Evolutionary conservation across 208 protist species (phyloP), one percentile per base, ranked within the genome.

Genomic region (Porcisia deanei): DNA sequence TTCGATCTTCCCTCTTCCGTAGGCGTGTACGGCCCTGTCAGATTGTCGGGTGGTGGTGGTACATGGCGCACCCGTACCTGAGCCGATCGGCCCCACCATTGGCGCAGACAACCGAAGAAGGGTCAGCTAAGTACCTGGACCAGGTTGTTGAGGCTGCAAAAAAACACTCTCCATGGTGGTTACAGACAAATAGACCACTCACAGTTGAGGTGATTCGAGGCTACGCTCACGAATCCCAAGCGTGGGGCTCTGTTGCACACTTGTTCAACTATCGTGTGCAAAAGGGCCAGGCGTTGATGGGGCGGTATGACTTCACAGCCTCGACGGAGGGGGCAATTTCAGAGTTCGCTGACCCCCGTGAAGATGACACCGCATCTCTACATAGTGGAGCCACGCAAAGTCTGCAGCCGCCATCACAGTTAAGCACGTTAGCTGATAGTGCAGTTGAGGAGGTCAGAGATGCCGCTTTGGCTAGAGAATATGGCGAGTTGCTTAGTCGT

Each of bases 61-160:
- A 34, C 43, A 77, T 77, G 71, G 77, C 77, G 18, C 77, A 81
- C 57, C 49, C 76, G 3, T 81, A 81, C 25, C 41, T 76, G 57
- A 57, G 71, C 65, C 45, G 43, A 20, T 25, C 68, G 6, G 34
- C 37, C 49, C 68, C 68, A 43, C 71, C 71, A 43, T 54, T 52
- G 71, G 77, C 70, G 60, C 57, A 58, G 14, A 12, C 64, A 45
- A 14, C 55, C 16, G 59, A 18, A 16, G 47, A n/a, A 52, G 9
- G n/a, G 22, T 34, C 63, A 14, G 22, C 0, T 63, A 45, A 53
- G 3, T 81, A 81, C 60, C 57, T 81, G 2, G 77, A 76, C 25
- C 71, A 76, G 14, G 57, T 81, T 0, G 71, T 81, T 12, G 10
- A 18, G 12, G 47, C 66, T 41, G 66, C n/a, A 10, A 53, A 10